These are phyloP conservation scores for Fusarium coicis DNA, from an alignment of 2,329 filamentous ascomycete species.

Conservation along the genomic window DNA sequence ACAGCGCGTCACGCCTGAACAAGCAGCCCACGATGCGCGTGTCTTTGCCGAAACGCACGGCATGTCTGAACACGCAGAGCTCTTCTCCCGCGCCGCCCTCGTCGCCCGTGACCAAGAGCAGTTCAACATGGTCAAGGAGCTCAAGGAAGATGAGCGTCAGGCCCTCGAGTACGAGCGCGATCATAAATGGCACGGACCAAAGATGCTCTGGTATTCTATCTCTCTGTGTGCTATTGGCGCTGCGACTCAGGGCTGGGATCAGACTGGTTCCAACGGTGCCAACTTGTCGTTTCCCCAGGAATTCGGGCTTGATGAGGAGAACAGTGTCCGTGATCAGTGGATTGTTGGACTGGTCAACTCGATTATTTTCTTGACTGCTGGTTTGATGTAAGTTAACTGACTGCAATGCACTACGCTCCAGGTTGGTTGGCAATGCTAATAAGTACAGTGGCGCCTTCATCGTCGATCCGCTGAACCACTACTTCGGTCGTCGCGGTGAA, in stretches of 20 bases:
- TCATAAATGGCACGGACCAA: constrained; percentile 68
- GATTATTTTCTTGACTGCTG: constrained; percentile 56
- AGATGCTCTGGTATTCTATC: constrained; percentile 57
- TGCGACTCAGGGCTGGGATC: constrained; percentile 71
- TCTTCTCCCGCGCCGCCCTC: constrained; percentile 52
- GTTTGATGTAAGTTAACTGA: constrained; percentile 61
- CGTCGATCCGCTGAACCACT: constrained; percentile 69
- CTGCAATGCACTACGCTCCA: too few relatives aligned
- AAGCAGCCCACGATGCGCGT: constrained; percentile 54
- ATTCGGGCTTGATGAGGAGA: constrained; percentile 48
- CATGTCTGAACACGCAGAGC: constrained; percentile 59
- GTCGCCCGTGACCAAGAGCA: constrained; percentile 47
- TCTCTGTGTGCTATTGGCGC: constrained; percentile 65
- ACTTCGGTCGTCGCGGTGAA: constrained; percentile 72
- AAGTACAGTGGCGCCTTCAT: constrained; percentile 35
- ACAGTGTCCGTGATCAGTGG: constrained; percentile 57
- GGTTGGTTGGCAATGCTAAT: constrained; percentile 3
- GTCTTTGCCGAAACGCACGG: constrained; percentile 61
- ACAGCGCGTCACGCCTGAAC: constrained; percentile 42
- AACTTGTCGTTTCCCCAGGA: constrained; percentile 67
- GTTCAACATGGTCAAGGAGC: constrained; percentile 44
- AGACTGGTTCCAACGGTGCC: constrained; percentile 71
- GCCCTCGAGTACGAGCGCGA: constrained; percentile 57
- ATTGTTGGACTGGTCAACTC: constrained; percentile 50
- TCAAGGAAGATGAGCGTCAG: constrained; percentile 50